phyloP scores from a whole-genome alignment of 1,139 yeast genomes.

The Protomyces inundatus region DNA sequence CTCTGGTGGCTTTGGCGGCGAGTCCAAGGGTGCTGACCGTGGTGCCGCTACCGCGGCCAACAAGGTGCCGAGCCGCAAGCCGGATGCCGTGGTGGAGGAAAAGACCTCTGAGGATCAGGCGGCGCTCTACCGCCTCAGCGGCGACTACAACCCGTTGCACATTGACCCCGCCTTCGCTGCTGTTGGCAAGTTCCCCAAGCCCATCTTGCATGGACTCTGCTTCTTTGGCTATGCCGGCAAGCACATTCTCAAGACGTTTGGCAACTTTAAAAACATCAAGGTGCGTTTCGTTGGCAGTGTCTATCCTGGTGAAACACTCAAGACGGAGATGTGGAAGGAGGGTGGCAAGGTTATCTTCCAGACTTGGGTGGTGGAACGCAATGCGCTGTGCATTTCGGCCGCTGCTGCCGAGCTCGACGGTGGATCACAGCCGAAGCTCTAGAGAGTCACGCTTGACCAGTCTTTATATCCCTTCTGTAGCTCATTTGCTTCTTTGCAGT shows the following conservation, averaged over 20 bases:
- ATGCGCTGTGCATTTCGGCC: conserved; percentile 71
- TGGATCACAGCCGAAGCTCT: conserved; percentile 1
- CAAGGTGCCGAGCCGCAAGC: conserved; percentile 57
- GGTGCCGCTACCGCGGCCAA: conserved; percentile 61
- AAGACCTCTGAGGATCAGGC: conserved; percentile 73
- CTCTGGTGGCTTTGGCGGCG: conserved; percentile 52
- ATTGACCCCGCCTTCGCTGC: conserved; percentile 88
- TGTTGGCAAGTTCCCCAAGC: conserved; percentile 78
- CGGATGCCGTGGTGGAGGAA: conserved; percentile 61
- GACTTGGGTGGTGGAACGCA: conserved; percentile 74
- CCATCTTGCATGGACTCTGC: conserved; percentile 85
- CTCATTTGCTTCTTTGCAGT: too few species aligned
- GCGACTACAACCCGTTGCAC: conserved; percentile 93
- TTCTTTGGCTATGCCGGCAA: conserved; percentile 79
- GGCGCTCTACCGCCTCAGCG: conserved; percentile 82
- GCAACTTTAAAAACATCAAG: conserved; percentile 78
- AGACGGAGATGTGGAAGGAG: conserved; percentile 74
- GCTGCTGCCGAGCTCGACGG: conserved; percentile 69
- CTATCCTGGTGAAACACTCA: conserved; percentile 92
- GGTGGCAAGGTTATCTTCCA: conserved; percentile 71
- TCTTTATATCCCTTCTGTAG: too few species aligned
- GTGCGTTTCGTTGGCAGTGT: conserved; percentile 89
- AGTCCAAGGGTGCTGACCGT: conserved; percentile 53
- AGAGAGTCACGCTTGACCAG: not conserved
- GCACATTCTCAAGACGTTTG: conserved; percentile 70